phyloP scores from a whole-genome alignment of 257 asterid species.

The Nicotiana attenuata region DNA sequence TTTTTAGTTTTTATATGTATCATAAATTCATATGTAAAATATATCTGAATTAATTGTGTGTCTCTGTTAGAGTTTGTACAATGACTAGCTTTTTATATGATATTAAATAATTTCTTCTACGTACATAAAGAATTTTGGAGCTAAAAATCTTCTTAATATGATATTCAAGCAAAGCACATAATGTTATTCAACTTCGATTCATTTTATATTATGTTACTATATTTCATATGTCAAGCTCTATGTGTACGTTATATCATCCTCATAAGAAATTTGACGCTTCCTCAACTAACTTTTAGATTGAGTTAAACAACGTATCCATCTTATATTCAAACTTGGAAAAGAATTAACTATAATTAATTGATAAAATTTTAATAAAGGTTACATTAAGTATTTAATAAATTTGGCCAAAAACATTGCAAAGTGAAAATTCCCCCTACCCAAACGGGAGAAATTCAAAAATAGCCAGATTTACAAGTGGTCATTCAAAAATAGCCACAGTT shows the following conservation, averaged over 20 bases:
- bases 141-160: background rate
- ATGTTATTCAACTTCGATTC: background rate
- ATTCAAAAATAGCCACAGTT: too few species aligned
- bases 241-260: too few species aligned
- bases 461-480: too few species aligned
- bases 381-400: background rate
- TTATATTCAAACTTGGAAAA: background rate
- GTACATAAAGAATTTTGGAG: background rate
- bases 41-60: background rate
- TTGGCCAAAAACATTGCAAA: background rate
- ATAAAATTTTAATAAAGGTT: background rate
- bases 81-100: background rate
- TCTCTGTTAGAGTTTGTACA: background rate
- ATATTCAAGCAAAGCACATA: background rate
- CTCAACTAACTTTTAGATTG: too few species aligned
- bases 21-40: background rate
- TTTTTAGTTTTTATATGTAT: background rate
- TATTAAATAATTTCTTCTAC: background rate
- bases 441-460: background rate
- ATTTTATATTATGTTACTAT: background rate
- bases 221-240: too few species aligned
- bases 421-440: background rate
- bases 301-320: background rate
- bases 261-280: too few species aligned
- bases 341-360: background rate